Evolutionary conservation across 257 asterid genomes (phyloP), one percentile per base, ranked within the genome.

Genomic region (Oldenlandia corymbosa): DNA sequence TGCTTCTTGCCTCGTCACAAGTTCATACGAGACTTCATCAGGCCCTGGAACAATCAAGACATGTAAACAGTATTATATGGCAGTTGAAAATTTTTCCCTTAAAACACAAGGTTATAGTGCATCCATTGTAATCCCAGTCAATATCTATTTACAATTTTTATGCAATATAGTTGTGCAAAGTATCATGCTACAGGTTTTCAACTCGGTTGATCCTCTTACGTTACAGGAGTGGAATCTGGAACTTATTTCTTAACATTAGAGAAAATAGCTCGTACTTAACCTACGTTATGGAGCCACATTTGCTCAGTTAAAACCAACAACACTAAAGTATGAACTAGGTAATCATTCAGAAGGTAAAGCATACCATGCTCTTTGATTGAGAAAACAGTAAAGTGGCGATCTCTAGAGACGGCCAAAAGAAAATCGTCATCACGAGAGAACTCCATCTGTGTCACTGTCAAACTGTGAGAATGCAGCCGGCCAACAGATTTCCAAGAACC

Each of bases 381-480:
- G 56, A 93, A 93, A 56, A 93, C 72, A 60, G 96, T 89, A 43
- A 89, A 81, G 73, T 93, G 90, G 52, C 99, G 96, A 75, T 93
- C 99, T 72, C 99, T 89, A 17, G 99, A 93, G 42, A 93, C 97
- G 1, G 95, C 71, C 77, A 93, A 79, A 58, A 90, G 99, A 67
- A 75, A 85, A 28, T 52, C 71, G 76, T 87, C 73, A 70, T 89
- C 95, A 23, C 81, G 84, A 58, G 97, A 93, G 73, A 93, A 93
- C 72, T 93, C 95, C 81, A 93, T 72, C 51, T 93, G 94, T 5
- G 97, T 93, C 45, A 93, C 99, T 34, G 99, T 93, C 74, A 89
- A 76, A 68, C 84, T 85, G 76, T 93, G 99, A 53, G 99, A 90
- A 46, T 83, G 96, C 64, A 93, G 66, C 41, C 92, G 90, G 55